Evolutionary conservation across 2,329 filamentous ascomycete species (phyloP), one percentile per base, ranked within the genome.

Genomic region (Penicillium nordicum): DNA sequence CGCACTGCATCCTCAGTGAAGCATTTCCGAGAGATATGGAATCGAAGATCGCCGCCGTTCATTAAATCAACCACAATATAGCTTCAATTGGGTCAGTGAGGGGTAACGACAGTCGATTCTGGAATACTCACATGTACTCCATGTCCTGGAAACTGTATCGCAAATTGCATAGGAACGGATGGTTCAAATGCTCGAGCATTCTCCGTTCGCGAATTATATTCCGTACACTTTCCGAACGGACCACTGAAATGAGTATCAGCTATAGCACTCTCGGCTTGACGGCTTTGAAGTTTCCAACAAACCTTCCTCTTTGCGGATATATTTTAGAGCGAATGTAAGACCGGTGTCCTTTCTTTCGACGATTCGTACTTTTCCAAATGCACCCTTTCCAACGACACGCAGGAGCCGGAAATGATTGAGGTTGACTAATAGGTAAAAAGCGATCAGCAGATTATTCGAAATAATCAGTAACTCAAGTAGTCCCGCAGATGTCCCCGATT

Each of bases 81-180:
- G 70, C 86, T 88, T 71, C 21, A 50, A n/a, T 43, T 37, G 7
- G 34, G 64, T 73, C 62, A 76, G 67, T 55, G 45, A 49, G 7
- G 27, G 2, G n/a, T 23, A 3, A 29, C 5, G 2, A 25, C 5
- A 7, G 12, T 23, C 10, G 1, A 34, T 6, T 32, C 14, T 4
- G 7, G 41, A 27, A 38, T 21, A 63, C 89, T 70, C 81, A 96
- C 91, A 99, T 88, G 77, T 99, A 99, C 76, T 99, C 94, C 67
- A 97, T 92, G 76, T 99, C 94, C 77, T 99, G 94, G 73, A 99
- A 99, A 77, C 92, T 97, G 79, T 97, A 99, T 69, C 94, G 89
- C 80, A 99, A 80, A 76, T 99, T 99, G 80, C 93, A 97, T 66
- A 99, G 89, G 74, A 97, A 99, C 27, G 93, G 92, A 71, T 99